Conservation (phyloP, 805 yeast genomes). For the Candida ponderosae region DNA sequence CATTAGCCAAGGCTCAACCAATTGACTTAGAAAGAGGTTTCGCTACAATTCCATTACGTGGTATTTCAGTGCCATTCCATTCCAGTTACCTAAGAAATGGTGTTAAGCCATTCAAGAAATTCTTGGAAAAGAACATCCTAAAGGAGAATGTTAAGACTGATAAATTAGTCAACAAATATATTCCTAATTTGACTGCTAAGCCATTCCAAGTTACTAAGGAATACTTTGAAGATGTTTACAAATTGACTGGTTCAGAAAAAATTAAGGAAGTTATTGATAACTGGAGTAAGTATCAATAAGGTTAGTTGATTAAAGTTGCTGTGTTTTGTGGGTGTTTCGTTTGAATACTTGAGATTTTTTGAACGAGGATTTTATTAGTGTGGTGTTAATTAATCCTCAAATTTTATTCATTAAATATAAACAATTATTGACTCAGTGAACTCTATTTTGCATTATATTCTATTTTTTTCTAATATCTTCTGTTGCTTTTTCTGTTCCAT, state of each 20-base stretch:
- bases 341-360: too few relatives aligned
- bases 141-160: slow-evolving; percentile 93
- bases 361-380: slow-evolving; percentile 9
- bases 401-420: too few relatives aligned
- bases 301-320: too few relatives aligned
- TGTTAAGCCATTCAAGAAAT: slow-evolving; percentile 97
- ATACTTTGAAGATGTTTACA: slow-evolving; percentile 93
- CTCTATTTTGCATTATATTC: too few relatives aligned
- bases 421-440: too few relatives aligned
- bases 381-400: slow-evolving; percentile 14
- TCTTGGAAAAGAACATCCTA: slow-evolving; percentile 91
- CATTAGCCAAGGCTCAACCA: slow-evolving; percentile 89
- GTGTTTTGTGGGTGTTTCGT: too few relatives aligned
- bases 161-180: slow-evolving; percentile 87
- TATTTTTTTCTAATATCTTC: too few relatives aligned
- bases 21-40: slow-evolving; percentile 96
- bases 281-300: slow-evolving; percentile 79
- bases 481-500: too few relatives aligned
- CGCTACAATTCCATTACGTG: slow-evolving; percentile 96
- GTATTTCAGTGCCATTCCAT: slow-evolving; percentile 99
- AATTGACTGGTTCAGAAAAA: slow-evolving; percentile 84
- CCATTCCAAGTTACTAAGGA: slow-evolving; percentile 95
- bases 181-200: slow-evolving; percentile 97
- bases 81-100: slow-evolving; percentile 97
- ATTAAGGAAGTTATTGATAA: slow-evolving; percentile 85